Evolutionary conservation across 2,329 filamentous ascomycete species (phyloP).

Genomic region (Pseudocercospora pini-densiflorae): DNA sequence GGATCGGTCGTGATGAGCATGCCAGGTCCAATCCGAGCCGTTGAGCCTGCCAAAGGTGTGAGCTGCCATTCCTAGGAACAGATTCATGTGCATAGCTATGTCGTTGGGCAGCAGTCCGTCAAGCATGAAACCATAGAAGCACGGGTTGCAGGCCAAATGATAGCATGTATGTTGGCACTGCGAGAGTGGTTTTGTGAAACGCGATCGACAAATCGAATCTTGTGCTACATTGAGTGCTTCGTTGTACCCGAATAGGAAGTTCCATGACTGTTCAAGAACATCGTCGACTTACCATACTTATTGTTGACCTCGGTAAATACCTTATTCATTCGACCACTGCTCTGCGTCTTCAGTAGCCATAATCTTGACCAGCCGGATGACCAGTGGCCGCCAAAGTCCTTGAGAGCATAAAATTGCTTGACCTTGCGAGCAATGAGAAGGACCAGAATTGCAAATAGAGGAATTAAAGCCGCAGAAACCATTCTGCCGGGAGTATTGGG

Average conservation of each 20-base stretch:
- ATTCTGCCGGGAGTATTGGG: constrained; percentile 27
- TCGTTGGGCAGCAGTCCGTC: not conserved
- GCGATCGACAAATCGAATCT: constrained; percentile 17
- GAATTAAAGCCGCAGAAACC: constrained; percentile 30
- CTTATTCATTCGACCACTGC: constrained; percentile 45
- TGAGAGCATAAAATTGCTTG: constrained; percentile 39
- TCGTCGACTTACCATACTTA: constrained; percentile 42
- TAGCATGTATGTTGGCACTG: not conserved
- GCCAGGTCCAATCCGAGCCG: constrained; percentile 42
- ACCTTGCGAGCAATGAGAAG: constrained; percentile 30
- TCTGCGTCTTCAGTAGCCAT: constrained; percentile 44
- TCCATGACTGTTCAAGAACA: constrained; percentile 5
- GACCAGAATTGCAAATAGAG: constrained; percentile 29
- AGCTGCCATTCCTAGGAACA: not conserved
- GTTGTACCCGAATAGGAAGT: constrained; percentile 8
- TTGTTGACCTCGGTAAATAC: constrained; percentile 43
- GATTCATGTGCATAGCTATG: not conserved
- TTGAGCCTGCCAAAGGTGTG: constrained; percentile 38
- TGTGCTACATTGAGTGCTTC: constrained; percentile 6
- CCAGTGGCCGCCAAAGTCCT: constrained; percentile 45
- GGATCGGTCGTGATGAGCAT: constrained; percentile 45
- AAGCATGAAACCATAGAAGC: not conserved
- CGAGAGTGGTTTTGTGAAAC: constrained; percentile 17
- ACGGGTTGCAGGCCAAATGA: not conserved
- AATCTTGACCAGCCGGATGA: constrained; percentile 44